Evolutionary conservation across 805 yeast genomes (phyloP).

Genomic region (Huiozyma sinensis): DNA sequence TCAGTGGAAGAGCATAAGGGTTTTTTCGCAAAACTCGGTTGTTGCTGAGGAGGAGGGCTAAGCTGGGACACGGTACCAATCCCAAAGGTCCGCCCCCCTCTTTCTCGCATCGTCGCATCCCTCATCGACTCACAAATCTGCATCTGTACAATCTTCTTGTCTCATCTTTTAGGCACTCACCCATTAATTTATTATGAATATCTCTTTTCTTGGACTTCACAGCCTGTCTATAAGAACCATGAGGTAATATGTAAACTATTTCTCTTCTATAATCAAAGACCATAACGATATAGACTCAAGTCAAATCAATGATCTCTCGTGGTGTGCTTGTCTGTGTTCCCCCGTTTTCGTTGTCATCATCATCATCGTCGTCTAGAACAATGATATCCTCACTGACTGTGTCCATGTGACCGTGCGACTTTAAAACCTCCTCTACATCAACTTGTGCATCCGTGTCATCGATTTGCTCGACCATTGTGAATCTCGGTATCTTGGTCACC

Average conservation of each 20-base stretch:
- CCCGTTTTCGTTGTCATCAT: conserved; percentile 2
- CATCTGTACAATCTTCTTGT: too few relatives aligned
- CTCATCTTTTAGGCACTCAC: too few relatives aligned
- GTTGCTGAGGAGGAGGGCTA: conserved; percentile 17
- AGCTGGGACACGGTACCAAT: too few relatives aligned
- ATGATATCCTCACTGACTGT: conserved; percentile 12
- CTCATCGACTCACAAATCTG: too few relatives aligned
- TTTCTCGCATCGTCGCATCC: too few relatives aligned
- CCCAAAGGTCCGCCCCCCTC: too few relatives aligned
- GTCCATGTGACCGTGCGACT: conserved; percentile 7
- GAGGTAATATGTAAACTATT: too few relatives aligned
- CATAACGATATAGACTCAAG: conserved; percentile 2
- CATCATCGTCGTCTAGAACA: conserved; percentile 11
- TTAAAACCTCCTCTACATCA: conserved; percentile 5
- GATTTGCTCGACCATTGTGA: not conserved
- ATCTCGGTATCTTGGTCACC: not conserved
- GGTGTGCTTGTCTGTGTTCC: not conserved
- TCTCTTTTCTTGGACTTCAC: too few relatives aligned
- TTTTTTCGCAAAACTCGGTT: conserved; percentile 27
- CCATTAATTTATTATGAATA: too few relatives aligned
- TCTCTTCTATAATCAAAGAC: too few relatives aligned
- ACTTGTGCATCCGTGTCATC: conserved; percentile 5
- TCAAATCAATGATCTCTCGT: conserved; percentile 13
- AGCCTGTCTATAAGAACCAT: too few relatives aligned
- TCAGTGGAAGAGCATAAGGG: conserved; percentile 21